phyloP scores from a whole-genome alignment of 78 protist species.

The Emiliania huxleyi region DNA sequence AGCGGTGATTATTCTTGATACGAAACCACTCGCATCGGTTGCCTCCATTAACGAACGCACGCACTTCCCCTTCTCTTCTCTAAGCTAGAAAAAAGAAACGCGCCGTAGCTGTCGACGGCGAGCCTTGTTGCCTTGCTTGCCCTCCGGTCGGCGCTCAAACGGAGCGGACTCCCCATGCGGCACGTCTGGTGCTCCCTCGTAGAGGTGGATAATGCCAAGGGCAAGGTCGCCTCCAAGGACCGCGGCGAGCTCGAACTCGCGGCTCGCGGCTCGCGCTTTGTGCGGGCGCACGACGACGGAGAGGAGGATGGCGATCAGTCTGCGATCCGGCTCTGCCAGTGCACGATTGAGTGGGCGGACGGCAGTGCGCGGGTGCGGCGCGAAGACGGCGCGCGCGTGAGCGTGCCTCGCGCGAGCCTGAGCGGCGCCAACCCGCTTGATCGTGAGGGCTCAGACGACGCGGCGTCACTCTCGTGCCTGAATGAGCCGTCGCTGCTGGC shows the following conservation, averaged over 20 bases:
- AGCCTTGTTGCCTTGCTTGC: no score
- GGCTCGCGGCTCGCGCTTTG: neutral
- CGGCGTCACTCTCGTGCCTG: neutral
- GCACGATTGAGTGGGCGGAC: neutral
- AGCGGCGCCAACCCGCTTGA: neutral
- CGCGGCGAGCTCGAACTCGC: neutral
- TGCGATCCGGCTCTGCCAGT: neutral
- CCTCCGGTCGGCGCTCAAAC: no score
- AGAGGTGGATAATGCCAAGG: neutral
- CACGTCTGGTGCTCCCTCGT: neutral
- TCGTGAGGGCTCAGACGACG: neutral
- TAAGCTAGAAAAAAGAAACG: no score
- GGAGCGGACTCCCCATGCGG: no score
- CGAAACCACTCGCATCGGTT: no score
- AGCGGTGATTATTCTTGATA: no score
- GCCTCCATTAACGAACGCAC: no score
- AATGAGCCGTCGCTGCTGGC: neutral
- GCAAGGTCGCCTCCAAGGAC: neutral
- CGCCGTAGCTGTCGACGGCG: no score
- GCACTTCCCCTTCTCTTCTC: no score
- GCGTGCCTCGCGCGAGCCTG: neutral
- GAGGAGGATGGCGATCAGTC: neutral
- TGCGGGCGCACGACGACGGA: neutral
- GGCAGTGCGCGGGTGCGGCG: neutral
- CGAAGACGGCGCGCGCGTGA: neutral